A percentile compares a stretch with the other conserved stretches of the same genome.
Evolutionary conservation across 2,329 filamentous ascomycete genomes (phyloP).

Genomic region (Thelonectria olida): DNA sequence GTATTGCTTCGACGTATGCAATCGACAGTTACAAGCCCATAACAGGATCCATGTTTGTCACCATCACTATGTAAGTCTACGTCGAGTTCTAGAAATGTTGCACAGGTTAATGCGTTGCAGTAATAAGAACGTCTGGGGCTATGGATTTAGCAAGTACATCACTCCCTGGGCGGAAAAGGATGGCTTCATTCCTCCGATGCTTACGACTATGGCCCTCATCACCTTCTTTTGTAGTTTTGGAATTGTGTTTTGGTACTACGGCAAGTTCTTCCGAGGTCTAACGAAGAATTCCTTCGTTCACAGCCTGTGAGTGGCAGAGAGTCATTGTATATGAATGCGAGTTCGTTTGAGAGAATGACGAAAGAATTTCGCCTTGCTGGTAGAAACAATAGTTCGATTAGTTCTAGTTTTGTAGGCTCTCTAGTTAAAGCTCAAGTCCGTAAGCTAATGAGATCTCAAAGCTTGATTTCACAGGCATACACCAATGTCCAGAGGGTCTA

Average conservation of each 20-base stretch:
- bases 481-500: too few relatives aligned
- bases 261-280: slow-evolving; percentile 12
- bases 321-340: too few relatives aligned
- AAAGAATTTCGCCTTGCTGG: too few relatives aligned
- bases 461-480: too few relatives aligned
- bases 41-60: slow-evolving; percentile 18
- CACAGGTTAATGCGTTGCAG: not conserved
- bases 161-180: slow-evolving; percentile 12
- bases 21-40: slow-evolving; percentile 23
- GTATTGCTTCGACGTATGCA: slow-evolving; percentile 21
- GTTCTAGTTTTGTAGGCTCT: too few relatives aligned
- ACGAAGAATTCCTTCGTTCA: slow-evolving; percentile 13
- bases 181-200: slow-evolving; percentile 10
- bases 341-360: too few relatives aligned
- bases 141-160: slow-evolving; percentile 16
- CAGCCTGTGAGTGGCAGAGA: not conserved
- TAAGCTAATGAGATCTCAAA: too few relatives aligned
- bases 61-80: slow-evolving; percentile 12
- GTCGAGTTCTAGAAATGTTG: not conserved
- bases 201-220: slow-evolving; percentile 10
- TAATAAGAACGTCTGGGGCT: slow-evolving; percentile 20
- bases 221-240: slow-evolving; percentile 18
- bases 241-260: slow-evolving; percentile 12
- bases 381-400: too few relatives aligned
- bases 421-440: too few relatives aligned